Conservation (phyloP, 352 stramenopile genomes). For the Globisporangium viniferum region DNA sequence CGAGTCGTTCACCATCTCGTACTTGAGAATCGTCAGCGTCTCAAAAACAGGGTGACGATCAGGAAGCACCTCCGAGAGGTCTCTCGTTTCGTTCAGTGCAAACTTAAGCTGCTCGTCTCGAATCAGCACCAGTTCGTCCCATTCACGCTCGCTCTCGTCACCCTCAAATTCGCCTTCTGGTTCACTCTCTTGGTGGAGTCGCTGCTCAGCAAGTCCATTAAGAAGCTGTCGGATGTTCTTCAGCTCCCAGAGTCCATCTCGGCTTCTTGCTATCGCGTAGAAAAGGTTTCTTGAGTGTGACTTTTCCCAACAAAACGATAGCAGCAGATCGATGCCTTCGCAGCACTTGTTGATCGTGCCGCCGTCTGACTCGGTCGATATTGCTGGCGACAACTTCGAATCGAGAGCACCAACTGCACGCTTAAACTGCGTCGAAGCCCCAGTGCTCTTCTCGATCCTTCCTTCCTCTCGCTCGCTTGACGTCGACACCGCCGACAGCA, state of each 20-base stretch:
- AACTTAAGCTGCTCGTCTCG: neutral
- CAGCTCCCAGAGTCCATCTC: neutral
- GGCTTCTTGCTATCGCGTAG: slow-evolving; percentile 1
- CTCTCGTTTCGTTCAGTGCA: neutral
- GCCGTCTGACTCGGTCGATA: too few relatives aligned
- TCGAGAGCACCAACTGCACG: neutral
- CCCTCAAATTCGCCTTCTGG: neutral
- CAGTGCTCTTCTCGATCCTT: too few relatives aligned
- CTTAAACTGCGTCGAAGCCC: neutral
- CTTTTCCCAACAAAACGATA: neutral
- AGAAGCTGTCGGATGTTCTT: neutral
- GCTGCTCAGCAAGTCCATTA: neutral
- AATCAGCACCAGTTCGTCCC: slow-evolving; percentile 1
- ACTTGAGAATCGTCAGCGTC: neutral
- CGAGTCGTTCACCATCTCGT: neutral
- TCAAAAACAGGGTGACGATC: neutral
- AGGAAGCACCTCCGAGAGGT: neutral
- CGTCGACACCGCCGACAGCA: too few relatives aligned
- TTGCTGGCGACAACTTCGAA: too few relatives aligned
- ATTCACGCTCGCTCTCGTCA: neutral
- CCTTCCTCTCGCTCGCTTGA: too few relatives aligned
- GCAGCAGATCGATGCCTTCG: neutral
- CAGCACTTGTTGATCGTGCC: too few relatives aligned
- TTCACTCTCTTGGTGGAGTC: neutral
- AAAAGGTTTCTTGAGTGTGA: neutral